Evolutionary conservation across 495 filamentous ascomycete species (phyloP).

Genomic region (Chaetomium cochliodes): DNA sequence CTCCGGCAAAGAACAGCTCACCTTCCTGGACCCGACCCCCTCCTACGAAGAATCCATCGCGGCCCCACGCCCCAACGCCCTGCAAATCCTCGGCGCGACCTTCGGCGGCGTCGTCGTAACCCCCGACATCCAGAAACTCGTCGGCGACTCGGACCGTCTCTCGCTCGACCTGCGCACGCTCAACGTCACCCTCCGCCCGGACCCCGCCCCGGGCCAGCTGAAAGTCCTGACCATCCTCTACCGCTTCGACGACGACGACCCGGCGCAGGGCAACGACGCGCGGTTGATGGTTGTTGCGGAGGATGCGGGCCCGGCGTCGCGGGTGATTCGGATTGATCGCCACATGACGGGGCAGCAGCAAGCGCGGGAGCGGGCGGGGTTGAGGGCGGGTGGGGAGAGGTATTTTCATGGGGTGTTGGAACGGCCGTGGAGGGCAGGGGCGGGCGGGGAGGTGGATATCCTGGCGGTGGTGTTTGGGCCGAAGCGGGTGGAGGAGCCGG

Average conservation of each 20-base stretch:
- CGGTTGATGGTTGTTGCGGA: conserved; percentile 21
- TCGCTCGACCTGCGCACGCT: conserved; percentile 29
- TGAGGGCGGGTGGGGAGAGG: neutral
- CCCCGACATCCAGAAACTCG: conserved; percentile 21
- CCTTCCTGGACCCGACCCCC: conserved; percentile 13
- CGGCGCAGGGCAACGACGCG: neutral
- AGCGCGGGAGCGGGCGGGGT: neutral
- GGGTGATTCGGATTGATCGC: neutral
- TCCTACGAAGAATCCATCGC: conserved; percentile 15
- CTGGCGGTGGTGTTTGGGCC: conserved; percentile 31
- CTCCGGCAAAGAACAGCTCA: neutral
- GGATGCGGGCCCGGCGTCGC: neutral
- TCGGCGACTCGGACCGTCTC: conserved; percentile 20
- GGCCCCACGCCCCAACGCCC: conserved; percentile 3
- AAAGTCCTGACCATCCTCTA: conserved; percentile 31
- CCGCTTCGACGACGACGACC: conserved; percentile 26
- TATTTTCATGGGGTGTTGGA: conserved; percentile 8
- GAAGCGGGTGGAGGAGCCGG: conserved; percentile 24
- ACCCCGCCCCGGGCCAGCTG: conserved; percentile 23
- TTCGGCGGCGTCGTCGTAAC: conserved; percentile 35
- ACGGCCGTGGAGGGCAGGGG: conserved; percentile 20
- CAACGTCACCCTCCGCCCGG: conserved; percentile 23
- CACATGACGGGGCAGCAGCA: neutral
- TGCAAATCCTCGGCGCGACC: conserved; percentile 30
- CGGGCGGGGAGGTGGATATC: conserved; percentile 25